A percentile compares a stretch with the other conserved stretches of the same genome.
Conservation (phyloP, 2,329 filamentous ascomycete species). For the Aureobasidium vineae region DNA sequence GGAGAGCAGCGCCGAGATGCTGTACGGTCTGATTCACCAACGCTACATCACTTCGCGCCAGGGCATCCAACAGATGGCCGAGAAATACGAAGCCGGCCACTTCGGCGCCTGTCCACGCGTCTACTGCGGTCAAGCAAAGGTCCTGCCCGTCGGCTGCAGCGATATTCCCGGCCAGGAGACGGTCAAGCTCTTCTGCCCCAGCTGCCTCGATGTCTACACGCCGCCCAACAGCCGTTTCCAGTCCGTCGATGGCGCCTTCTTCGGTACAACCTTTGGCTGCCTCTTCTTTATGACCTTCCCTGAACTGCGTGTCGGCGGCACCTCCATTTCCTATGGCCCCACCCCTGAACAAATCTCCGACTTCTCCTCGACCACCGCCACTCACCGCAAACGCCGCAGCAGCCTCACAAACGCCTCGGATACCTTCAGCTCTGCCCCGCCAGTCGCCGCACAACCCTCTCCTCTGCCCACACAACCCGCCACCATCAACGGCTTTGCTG, state of each 20-base stretch:
- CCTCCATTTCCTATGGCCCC: slow-evolving; percentile 26
- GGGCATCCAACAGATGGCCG: slow-evolving; percentile 98
- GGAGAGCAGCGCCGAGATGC: slow-evolving; percentile 94
- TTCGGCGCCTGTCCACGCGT: slow-evolving; percentile 96
- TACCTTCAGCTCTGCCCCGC: slow-evolving; percentile 30
- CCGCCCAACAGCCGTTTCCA: slow-evolving; percentile 97
- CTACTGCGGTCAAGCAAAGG: slow-evolving; percentile 84
- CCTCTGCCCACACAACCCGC: slow-evolving; percentile 48
- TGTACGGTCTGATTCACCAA: slow-evolving; percentile 97
- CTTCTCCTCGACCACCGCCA: slow-evolving; percentile 11
- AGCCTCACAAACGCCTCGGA: slow-evolving; percentile 28
- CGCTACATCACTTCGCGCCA: slow-evolving; percentile 95
- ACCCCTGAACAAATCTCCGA: slow-evolving; percentile 27
- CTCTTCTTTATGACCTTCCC: slow-evolving; percentile 99
- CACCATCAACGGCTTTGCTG: slow-evolving; percentile 79
- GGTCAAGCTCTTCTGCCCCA: slow-evolving; percentile 97
- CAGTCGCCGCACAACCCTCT: slow-evolving; percentile 18
- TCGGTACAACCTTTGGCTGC: slow-evolving; percentile 93
- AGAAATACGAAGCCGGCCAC: slow-evolving; percentile 96
- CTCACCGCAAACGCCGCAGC: slow-evolving; percentile 27
- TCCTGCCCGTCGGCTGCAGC: slow-evolving; percentile 87
- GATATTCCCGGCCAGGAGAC: slow-evolving; percentile 96
- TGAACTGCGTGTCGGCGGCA: slow-evolving; percentile 74
- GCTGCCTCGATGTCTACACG: slow-evolving; percentile 94
- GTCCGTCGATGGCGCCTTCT: slow-evolving; percentile 96